Evolutionary conservation across 1,284 basidiomycete genomes (phyloP).

Genomic region (Rhodotorula sp.): DNA sequence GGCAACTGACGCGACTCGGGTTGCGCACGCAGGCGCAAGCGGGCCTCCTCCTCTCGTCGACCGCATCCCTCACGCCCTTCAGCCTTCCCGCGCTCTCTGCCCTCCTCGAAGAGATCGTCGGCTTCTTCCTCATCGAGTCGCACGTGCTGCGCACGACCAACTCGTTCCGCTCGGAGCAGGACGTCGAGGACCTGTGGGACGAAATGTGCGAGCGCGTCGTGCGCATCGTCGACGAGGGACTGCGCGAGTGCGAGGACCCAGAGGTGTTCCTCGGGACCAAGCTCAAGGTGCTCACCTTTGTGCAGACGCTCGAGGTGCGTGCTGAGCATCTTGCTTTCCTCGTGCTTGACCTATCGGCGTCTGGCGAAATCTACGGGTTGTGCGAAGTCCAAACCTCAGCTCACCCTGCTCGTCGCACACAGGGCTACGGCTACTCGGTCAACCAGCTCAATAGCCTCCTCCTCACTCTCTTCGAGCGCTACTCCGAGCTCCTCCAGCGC

Average conservation of each 20-base stretch:
- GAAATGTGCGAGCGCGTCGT: constrained; percentile 77
- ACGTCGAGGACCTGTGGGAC: constrained; percentile 97
- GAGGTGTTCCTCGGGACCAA: constrained; percentile 83
- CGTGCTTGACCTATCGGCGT: no score
- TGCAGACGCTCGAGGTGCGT: constrained; percentile 85
- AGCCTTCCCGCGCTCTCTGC: constrained; percentile 57
- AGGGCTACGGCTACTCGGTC: constrained; percentile 86
- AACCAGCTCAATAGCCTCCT: constrained; percentile 80
- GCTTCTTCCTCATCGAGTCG: constrained; percentile 96
- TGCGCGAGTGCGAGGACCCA: constrained; percentile 76
- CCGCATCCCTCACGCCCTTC: constrained; percentile 57
- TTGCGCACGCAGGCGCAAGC: constrained; percentile 76
- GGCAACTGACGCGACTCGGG: constrained; percentile 23
- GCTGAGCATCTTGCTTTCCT: no score
- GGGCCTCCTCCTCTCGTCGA: constrained; percentile 81
- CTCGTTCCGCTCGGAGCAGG: constrained; percentile 78
- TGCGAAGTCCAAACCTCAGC: neutral
- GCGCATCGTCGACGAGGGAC: constrained; percentile 69
- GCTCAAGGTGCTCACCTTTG: constrained; percentile 79
- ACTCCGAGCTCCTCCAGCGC: constrained; percentile 76
- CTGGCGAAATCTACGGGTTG: no score
- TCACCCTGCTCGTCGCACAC: neutral
- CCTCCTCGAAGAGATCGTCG: constrained; percentile 90
- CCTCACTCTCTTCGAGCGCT: constrained; percentile 85
- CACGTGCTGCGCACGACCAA: constrained; percentile 84